These are phyloP conservation scores for Otatea glauca DNA, from an alignment of 176 grass and related monocot genomes.

Conservation along the genomic window DNA sequence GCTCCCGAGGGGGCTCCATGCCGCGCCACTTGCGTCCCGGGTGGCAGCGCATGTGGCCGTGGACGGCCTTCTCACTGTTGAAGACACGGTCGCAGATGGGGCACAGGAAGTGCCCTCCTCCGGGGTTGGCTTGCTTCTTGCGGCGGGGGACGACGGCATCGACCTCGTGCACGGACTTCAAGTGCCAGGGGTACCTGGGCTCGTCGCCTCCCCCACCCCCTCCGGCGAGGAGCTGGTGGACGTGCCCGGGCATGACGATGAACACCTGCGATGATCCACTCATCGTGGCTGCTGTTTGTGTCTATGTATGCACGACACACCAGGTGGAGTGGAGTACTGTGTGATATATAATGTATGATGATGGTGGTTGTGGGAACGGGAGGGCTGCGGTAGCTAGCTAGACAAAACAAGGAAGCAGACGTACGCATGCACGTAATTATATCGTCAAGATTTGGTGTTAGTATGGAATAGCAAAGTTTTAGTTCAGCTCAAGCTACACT, in stretches of 20 bases:
- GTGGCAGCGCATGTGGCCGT: constrained; percentile 67
- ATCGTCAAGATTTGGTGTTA: too few species aligned
- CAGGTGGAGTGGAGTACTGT: not conserved
- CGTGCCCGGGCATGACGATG: constrained; percentile 29
- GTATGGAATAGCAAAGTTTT: too few species aligned
- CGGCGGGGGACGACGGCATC: not conserved
- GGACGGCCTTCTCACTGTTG: constrained; percentile 43
- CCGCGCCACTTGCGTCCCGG: constrained; percentile 55
- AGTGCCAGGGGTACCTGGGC: not conserved
- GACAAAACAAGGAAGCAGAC: too few species aligned
- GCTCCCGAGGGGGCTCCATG: constrained; percentile 46
- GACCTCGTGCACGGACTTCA: constrained; percentile 24
- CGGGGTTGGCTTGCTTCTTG: not conserved
- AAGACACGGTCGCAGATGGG: constrained; percentile 52
- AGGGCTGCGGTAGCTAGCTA: too few species aligned
- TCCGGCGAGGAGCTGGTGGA: not conserved
- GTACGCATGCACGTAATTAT: too few species aligned
- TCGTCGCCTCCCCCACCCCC: constrained; percentile 20
- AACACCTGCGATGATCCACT: constrained; percentile 27
- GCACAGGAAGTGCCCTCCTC: constrained; percentile 16
- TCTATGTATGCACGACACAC: not conserved
- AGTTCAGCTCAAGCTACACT: too few species aligned
- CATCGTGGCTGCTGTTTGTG: not conserved
- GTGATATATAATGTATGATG: not conserved
- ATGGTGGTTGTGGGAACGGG: too few species aligned